These are phyloP conservation scores for Plantago elongata DNA, from an alignment of 257 asterid species.

Conservation along the genomic window DNA sequence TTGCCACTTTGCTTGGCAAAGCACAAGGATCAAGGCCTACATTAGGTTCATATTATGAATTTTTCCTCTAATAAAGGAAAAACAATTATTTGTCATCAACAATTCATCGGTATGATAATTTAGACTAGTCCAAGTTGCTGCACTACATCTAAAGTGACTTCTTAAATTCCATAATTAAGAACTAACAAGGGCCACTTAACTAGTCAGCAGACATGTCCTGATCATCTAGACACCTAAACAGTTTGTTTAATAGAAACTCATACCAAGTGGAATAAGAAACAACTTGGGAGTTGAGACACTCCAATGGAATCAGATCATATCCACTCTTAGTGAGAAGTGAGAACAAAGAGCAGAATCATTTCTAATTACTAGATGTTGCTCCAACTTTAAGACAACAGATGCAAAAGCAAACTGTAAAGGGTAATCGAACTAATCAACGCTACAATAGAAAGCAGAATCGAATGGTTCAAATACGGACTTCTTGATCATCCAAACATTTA, in stretches of 20 bases:
- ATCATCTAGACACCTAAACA: neutral
- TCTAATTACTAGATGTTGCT: neutral
- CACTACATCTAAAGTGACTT: neutral
- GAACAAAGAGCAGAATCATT: neutral
- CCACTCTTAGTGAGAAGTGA: too few relatives aligned
- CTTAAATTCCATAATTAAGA: neutral
- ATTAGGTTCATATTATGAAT: too few relatives aligned
- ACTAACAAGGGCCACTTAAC: neutral
- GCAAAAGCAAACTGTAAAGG: neutral
- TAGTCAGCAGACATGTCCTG: neutral
- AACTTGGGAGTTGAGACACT: neutral
- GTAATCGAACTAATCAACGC: neutral
- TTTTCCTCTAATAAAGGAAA: too few relatives aligned
- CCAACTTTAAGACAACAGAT: too few relatives aligned
- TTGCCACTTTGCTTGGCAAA: slow-evolving; percentile 1
- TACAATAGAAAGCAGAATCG: neutral
- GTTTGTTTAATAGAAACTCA: too few relatives aligned
- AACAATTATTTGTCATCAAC: too few relatives aligned
- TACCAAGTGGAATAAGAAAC: neutral
- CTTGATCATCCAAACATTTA: neutral
- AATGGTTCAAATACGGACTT: neutral
- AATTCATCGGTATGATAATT: neutral
- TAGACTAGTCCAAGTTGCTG: neutral
- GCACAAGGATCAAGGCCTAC: neutral
- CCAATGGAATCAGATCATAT: slow-evolving; percentile 1